These are phyloP conservation scores for Phytophthora brassicae DNA, from an alignment of 352 stramenopile genomes.

Conservation along the genomic window DNA sequence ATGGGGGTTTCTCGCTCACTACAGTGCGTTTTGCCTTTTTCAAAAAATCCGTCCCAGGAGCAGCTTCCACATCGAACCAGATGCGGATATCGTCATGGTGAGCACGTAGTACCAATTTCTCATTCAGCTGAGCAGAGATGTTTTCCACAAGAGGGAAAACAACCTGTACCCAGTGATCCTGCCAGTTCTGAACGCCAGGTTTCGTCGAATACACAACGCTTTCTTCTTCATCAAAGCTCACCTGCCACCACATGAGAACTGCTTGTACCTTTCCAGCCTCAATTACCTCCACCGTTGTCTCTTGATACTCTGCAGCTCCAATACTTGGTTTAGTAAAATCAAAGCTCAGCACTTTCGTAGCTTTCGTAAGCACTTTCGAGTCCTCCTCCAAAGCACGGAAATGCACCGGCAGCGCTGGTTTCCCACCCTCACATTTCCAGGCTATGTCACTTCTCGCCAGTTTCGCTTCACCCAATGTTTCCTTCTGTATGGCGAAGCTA, in stretches of 20 bases:
- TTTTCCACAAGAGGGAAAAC: constrained; percentile 59
- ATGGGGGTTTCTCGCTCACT: constrained; percentile 53
- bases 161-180: constrained; percentile 85
- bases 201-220: constrained; percentile 67
- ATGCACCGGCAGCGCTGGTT: constrained; percentile 69
- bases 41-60: constrained; percentile 4
- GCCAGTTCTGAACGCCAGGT: constrained; percentile 71
- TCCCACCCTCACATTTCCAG: constrained; percentile 60
- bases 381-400: constrained; percentile 44
- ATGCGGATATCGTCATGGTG: constrained; percentile 77
- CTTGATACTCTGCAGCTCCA: constrained; percentile 28
- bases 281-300: constrained; percentile 42
- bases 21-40: constrained; percentile 42
- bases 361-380: constrained; percentile 44
- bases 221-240: constrained; percentile 60
- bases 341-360: constrained; percentile 54
- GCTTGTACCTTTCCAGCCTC: constrained; percentile 50
- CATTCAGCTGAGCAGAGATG: constrained; percentile 20
- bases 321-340: constrained; percentile 56
- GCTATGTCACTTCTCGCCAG: constrained; percentile 59
- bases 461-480: constrained; percentile 13
- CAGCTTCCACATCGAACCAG: constrained; percentile 69
- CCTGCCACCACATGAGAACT: constrained; percentile 82
- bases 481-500: constrained; percentile 42
- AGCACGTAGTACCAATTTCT: constrained; percentile 48